Base-by-base conservation (phyloP, 2,329 filamentous ascomycete genomes). In the Colletotrichum paranaense region DNA sequence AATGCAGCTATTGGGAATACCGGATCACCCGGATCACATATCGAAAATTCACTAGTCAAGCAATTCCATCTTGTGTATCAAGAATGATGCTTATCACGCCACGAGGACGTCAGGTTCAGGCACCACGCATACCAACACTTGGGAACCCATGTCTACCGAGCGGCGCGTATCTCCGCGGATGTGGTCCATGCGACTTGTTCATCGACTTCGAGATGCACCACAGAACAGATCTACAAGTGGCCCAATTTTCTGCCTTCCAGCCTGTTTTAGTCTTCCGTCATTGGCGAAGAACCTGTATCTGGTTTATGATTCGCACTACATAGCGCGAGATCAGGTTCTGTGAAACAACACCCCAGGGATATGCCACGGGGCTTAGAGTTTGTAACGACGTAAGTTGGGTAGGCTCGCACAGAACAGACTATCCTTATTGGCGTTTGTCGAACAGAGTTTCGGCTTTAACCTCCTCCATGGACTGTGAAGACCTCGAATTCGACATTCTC, bases 361-460 rank as follows among this genome's bases (percentile, higher is more conserved):
- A 49, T 22, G 42, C 42, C 42, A 49, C 53, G 53, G 53, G n/a
- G 28, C 38, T 70, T 67, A 42, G 19, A 26, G 53, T 59, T 67
- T 14, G 55, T 22, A 30, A 6, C 52, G 24, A 42, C 14, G 55
- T 38, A 53, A 32, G 55, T 53, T 59, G n/a, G 19, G 9, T 35
- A 30, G 24, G 22, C 28, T 14, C 24, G 30, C 30, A 26, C 19
- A 35, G 19, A 11, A 26, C 19, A 14, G n/a, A 9, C 19, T 5
- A 16, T 55, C 42, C 24, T 38, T 14, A 70, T 66, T 66, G 62
- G 62, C 9, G 53, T 38, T 38, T 3, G 9, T 22, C 8, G 22
- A 9, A 42, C 52, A 67, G 30, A 70, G 62, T 67, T 70, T 58
- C 7, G 22, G n/a, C 30, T 53, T 62, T 42, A 52, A 62, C 28